phyloP scores from a whole-genome alignment of 2,329 filamentous ascomycete genomes.

The Monosporascus ibericus region DNA sequence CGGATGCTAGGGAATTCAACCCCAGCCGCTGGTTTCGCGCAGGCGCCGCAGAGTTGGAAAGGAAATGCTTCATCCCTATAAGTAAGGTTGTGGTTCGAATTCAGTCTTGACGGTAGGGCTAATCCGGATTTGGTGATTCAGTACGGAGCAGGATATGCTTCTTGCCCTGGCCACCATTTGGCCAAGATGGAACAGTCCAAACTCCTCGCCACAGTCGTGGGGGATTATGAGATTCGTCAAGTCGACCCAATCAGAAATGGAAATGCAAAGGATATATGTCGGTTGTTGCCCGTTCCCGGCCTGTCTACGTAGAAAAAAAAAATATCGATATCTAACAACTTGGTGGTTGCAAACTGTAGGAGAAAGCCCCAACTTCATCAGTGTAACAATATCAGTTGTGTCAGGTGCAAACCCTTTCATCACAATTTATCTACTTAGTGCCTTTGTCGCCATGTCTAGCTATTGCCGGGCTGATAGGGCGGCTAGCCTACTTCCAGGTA shows the following conservation, averaged over 20 bases:
- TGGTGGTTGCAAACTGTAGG: not conserved
- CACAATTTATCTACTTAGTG: too few relatives aligned
- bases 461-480: too few relatives aligned
- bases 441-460: too few relatives aligned
- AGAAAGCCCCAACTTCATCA: not conserved
- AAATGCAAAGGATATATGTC: conserved; percentile 20
- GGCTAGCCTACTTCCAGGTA: too few relatives aligned
- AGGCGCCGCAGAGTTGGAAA: conserved; percentile 8
- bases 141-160: conserved; percentile 11
- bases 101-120: not conserved
- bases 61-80: conserved; percentile 15
- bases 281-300: conserved; percentile 17
- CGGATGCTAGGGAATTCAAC: conserved; percentile 14
- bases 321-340: not conserved
- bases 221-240: conserved; percentile 15
- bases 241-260: conserved; percentile 18
- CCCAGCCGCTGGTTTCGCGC: conserved; percentile 17
- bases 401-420: too few relatives aligned
- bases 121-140: not conserved
- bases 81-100: conserved; percentile 1
- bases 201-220: conserved; percentile 10
- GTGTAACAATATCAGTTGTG: not conserved
- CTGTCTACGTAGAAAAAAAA: conserved; percentile 12
- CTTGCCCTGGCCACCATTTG: conserved; percentile 14
- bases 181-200: conserved; percentile 15